Conservation (phyloP, 176 grass and related monocot species). For the Saccharum officinarum region DNA sequence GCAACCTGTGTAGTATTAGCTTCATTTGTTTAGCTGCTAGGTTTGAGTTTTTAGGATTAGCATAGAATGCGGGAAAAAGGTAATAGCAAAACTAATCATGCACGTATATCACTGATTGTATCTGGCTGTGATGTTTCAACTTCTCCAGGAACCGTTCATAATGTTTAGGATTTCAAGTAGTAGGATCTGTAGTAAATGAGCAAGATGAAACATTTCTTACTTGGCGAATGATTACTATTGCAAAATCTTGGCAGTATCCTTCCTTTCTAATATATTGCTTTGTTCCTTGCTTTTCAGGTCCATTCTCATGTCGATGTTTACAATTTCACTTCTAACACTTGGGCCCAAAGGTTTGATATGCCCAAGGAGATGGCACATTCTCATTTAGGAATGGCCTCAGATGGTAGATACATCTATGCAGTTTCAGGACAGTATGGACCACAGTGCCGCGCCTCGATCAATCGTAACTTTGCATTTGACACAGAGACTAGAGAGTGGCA, state of each 20-base stretch:
- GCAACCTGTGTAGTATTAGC: not conserved
- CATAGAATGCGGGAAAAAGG: too few relatives aligned
- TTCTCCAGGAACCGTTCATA: not conserved
- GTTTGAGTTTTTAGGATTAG: too few relatives aligned
- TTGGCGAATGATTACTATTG: not conserved
- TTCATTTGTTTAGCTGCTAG: too few relatives aligned
- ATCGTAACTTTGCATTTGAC: conserved; percentile 77
- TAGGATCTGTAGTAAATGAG: not conserved
- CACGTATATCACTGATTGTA: not conserved
- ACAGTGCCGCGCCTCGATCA: conserved; percentile 63
- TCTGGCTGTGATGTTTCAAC: not conserved
- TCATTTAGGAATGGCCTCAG: conserved; percentile 74
- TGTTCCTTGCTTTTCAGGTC: conserved; percentile 51
- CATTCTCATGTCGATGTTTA: conserved; percentile 96
- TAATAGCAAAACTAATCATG: too few relatives aligned
- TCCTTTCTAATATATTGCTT: conserved; percentile 22
- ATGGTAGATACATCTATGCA: conserved; percentile 90
- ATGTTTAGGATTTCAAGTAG: not conserved
- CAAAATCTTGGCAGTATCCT: not conserved
- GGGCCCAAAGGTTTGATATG: conserved; percentile 70
- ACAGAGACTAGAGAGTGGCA: conserved; percentile 69
- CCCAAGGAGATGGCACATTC: conserved; percentile 87
- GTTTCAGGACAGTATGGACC: conserved; percentile 77
- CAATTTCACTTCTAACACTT: conserved; percentile 75
- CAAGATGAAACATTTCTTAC: not conserved